Percentiles rank a stretch among this genome's conserved stretches.
Conservation (phyloP, 2,329 filamentous ascomycete species). For the Phyllachora maydis region DNA sequence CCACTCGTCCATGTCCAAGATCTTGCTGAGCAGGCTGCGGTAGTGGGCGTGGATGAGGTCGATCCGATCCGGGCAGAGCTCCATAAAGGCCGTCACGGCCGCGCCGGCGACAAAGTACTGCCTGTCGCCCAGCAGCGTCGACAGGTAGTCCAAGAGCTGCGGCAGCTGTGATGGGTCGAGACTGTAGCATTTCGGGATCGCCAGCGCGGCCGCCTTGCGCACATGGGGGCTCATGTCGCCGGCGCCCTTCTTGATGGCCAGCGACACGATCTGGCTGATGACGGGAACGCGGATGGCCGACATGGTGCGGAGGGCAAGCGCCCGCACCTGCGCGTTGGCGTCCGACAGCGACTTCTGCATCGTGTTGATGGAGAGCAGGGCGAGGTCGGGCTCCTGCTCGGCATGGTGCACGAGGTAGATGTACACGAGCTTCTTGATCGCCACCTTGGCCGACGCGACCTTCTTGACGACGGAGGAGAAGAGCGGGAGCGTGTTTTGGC, state of each 20-base stretch:
- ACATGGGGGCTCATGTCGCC: slow-evolving; percentile 92
- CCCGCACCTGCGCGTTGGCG: slow-evolving; percentile 71
- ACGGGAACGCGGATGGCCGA: slow-evolving; percentile 92
- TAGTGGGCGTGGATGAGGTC: slow-evolving; percentile 88
- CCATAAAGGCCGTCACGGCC: slow-evolving; percentile 72
- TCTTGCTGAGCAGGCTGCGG: slow-evolving; percentile 61
- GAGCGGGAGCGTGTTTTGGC: slow-evolving; percentile 72
- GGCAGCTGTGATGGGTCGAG: slow-evolving; percentile 73
- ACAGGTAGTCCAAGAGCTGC: slow-evolving; percentile 66
- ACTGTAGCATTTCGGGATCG: slow-evolving; percentile 89
- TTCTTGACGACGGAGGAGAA: slow-evolving; percentile 99
- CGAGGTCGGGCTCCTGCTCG: slow-evolving; percentile 86
- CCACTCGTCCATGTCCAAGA: slow-evolving; percentile 99
- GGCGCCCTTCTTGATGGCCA: slow-evolving; percentile 85
- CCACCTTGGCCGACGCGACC: slow-evolving; percentile 78
- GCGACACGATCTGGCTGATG: slow-evolving; percentile 89
- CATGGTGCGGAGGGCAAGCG: slow-evolving; percentile 90
- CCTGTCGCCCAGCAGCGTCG: slow-evolving; percentile 62
- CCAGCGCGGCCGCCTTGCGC: slow-evolving; percentile 75
- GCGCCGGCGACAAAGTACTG: slow-evolving; percentile 96
- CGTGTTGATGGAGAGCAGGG: slow-evolving; percentile 90
- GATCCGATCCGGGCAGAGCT: slow-evolving; percentile 71
- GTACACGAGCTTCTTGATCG: slow-evolving; percentile 96
- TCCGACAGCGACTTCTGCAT: slow-evolving; percentile 97
- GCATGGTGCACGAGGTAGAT: slow-evolving; percentile 95